Evolutionary conservation across 345 rosid species (phyloP), one percentile per base, ranked within the genome.

Genomic region (Kernera saxatilis): DNA sequence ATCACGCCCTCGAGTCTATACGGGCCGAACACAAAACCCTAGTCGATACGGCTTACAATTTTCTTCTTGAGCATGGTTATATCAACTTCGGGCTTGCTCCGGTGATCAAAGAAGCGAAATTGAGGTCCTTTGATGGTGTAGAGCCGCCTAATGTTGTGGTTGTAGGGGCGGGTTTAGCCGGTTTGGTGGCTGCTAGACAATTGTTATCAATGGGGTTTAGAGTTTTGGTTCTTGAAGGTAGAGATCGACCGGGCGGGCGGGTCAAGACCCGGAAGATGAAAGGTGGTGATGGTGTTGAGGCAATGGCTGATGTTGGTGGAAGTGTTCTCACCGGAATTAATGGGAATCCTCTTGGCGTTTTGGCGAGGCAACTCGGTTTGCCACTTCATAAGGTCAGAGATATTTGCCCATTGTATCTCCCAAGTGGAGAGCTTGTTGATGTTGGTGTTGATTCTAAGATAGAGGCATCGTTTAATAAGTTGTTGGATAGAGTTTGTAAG

Each of bases 371-470:
- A 52, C 71, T 92, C 21, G 91, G 83, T 12, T 77, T 94, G 54
- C 99, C 98, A 18, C 93, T 94, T 37, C 99, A 92, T 79, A 94
- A 92, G 88, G 97, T 94, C 48, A 86, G 98, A 76, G 98, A 94
- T 79, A 82, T 83, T 46, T 94, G 98, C 26, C 99, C 98, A 29
- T 79, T 91, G 85, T 89, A 94, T 84, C 81, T 94, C 5, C 96
- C 93, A 1, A 82, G 82, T 60, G 99, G 98, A 5, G 89, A 84
- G 59, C 82, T 82, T 1, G 91, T 91, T 65, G 90, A 91, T 78
- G 65, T 78, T 8, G 91, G 89, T 77, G 70, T 86, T 45, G 97
- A 94, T 80, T 89, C 97, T 49, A 86, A 82, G 68, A 80, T 94
- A 7, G 97, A 94, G 77, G 88, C 82, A 14, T 84, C 90, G 2